Conservation (phyloP, 768 basidiomycete genomes). For the Russula abietina region DNA sequence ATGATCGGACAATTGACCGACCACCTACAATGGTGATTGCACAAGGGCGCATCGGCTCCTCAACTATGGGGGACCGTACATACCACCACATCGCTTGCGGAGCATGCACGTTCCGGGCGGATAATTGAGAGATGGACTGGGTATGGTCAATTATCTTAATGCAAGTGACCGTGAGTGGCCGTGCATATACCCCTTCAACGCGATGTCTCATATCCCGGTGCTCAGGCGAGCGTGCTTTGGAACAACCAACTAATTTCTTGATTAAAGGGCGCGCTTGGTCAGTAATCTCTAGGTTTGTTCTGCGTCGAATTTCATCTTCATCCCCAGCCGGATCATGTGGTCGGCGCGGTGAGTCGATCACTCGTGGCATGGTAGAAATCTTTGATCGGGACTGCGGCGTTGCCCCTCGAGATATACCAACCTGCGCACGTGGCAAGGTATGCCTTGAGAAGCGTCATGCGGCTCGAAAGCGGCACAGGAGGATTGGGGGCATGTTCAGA, state of each 20-base stretch:
- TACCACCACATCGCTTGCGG: too few relatives aligned
- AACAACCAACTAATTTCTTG: conserved; percentile 97
- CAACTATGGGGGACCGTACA: too few relatives aligned
- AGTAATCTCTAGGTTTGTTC: conserved; percentile 26
- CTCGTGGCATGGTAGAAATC: conserved; percentile 39
- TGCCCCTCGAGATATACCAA: conserved; percentile 55
- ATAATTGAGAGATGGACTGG: too few relatives aligned
- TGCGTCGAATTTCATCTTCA: conserved; percentile 4
- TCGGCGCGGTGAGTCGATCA: conserved; percentile 39
- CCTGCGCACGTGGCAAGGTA: conserved; percentile 49
- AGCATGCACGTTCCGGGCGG: too few relatives aligned
- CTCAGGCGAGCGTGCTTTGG: conserved; percentile 91
- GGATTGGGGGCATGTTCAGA: conserved; percentile 24
- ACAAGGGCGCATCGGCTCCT: too few relatives aligned
- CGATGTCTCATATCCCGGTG: conserved; percentile 15
- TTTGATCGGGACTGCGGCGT: conserved; percentile 43
- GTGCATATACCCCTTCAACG: neutral
- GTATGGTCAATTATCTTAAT: conserved; percentile 99
- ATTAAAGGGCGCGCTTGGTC: conserved; percentile 98
- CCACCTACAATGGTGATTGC: too few relatives aligned
- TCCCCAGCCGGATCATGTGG: conserved; percentile 99
- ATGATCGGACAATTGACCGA: too few relatives aligned
- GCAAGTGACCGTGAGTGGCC: conserved; percentile 70
- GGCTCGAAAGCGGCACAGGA: conserved; percentile 35
- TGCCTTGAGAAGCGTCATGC: conserved; percentile 48